Evolutionary conservation across 2,329 filamentous ascomycete genomes (phyloP).

Genomic region (Trichophyton mentagrophytes): DNA sequence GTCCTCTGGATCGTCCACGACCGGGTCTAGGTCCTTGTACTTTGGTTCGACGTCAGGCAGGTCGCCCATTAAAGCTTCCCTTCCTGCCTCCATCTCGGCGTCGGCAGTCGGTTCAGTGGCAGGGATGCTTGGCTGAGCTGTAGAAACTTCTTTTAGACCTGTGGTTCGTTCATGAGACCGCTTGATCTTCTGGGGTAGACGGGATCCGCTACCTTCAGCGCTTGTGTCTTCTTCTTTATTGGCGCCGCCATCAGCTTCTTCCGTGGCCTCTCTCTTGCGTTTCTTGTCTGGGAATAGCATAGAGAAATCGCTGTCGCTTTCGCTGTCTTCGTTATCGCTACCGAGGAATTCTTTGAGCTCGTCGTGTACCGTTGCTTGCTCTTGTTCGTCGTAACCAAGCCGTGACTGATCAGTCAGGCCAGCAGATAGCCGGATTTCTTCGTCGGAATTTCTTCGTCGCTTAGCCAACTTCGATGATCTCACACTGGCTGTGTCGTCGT

Average conservation of each 20-base stretch:
- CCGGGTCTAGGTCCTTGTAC: background rate
- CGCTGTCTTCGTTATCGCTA: conserved; percentile 25
- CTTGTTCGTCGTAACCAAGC: conserved; percentile 47
- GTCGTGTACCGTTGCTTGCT: conserved; percentile 54
- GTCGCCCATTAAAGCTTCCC: conserved; percentile 17
- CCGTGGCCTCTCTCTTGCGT: conserved; percentile 25
- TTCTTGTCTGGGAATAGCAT: conserved; percentile 20
- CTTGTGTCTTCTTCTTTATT: conserved; percentile 25
- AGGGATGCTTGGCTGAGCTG: conserved; percentile 12
- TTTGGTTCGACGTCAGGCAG: conserved; percentile 7
- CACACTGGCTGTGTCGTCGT: conserved; percentile 25
- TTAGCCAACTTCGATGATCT: conserved; percentile 27
- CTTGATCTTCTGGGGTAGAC: conserved; percentile 29
- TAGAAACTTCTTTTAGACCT: conserved; percentile 27
- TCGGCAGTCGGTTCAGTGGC: conserved; percentile 47
- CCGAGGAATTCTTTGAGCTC: conserved; percentile 62
- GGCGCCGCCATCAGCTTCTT: conserved; percentile 17
- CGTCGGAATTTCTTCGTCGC: conserved; percentile 27
- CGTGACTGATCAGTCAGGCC: conserved; percentile 39
- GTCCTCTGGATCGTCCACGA: conserved; percentile 13
- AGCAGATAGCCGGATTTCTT: conserved; percentile 39
- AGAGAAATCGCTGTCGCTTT: conserved; percentile 24
- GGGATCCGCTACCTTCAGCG: conserved; percentile 24
- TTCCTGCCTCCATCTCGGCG: conserved; percentile 34
- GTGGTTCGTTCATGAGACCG: conserved; percentile 31